phyloP scores from a whole-genome alignment of 192 early-diverging fungal species.

The Spinellus fusiger region DNA sequence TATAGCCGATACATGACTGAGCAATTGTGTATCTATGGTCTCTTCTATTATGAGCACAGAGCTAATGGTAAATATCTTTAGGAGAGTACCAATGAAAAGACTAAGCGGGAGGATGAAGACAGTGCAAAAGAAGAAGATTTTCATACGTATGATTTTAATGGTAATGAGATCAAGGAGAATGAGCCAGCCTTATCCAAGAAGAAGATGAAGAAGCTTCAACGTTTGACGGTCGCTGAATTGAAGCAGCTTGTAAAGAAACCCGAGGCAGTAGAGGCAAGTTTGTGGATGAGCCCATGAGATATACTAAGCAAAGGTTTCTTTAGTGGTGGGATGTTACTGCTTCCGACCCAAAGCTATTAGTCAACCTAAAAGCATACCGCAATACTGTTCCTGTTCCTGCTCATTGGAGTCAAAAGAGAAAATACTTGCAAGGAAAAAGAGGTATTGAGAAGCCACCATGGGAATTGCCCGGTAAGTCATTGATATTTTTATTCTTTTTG shows the following conservation, averaged over 20 bases:
- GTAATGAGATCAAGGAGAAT: constrained; percentile 7
- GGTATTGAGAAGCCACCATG: constrained; percentile 95
- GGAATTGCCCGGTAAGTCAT: constrained; percentile 67
- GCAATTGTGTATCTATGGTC: neutral
- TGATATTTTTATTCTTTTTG: no score
- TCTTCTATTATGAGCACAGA: neutral
- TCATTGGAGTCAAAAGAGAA: constrained; percentile 96
- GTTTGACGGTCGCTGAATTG: constrained; percentile 81
- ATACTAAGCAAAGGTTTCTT: neutral
- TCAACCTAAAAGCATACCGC: constrained; percentile 83
- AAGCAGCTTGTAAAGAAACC: constrained; percentile 89
- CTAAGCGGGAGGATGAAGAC: constrained; percentile 5
- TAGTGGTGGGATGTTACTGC: constrained; percentile 90
- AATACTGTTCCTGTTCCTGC: constrained; percentile 93
- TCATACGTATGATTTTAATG: no score
- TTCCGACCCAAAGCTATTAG: constrained; percentile 82
- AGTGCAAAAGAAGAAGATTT: constrained; percentile 26
- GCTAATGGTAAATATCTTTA: neutral
- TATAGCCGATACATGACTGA: neutral
- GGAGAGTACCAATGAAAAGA: constrained; percentile 7
- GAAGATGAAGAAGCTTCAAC: constrained; percentile 50
- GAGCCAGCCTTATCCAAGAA: constrained; percentile 45
- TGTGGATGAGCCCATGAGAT: neutral
- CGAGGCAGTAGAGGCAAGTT: constrained; percentile 85
- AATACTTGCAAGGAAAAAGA: constrained; percentile 95